phyloP scores from a whole-genome alignment of 306 rosid species.

The Sicyos baderoa region DNA sequence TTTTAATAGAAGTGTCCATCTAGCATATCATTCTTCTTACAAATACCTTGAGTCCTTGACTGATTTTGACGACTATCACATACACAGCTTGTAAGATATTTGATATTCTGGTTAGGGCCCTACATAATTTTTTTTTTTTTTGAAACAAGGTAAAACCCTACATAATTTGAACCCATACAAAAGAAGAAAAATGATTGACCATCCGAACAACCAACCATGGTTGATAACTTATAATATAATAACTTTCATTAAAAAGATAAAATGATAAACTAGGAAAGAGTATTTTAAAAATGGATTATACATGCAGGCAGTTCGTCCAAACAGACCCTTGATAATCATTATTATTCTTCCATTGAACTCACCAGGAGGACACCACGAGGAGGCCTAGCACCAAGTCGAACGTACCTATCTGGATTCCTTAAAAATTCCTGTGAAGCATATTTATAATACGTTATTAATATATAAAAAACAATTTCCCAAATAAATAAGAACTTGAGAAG shows the following conservation, averaged over 20 bases:
- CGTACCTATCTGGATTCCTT: conserved; percentile 84
- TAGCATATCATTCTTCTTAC: no score
- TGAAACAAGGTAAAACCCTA: no score
- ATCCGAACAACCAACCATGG: no score
- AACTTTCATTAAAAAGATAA: no score
- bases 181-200: no score
- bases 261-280: background rate
- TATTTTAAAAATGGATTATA: background rate
- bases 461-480: conserved; percentile 20
- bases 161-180: no score
- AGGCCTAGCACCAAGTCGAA: conserved; percentile 96
- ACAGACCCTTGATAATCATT: background rate
- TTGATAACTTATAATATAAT: no score
- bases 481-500: background rate
- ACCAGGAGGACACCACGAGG: conserved; percentile 99
- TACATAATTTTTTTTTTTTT: no score
- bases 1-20: background rate
- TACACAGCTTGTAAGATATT: no score
- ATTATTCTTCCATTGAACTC: conserved; percentile 34
- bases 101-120: no score
- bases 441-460: conserved; percentile 16
- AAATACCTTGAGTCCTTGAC: no score
- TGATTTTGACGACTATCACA: no score
- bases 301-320: background rate
- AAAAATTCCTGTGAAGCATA: conserved; percentile 81